A percentile compares a stretch with the other conserved stretches of the same genome.
These are phyloP conservation scores for Syncephalis plumigaleata DNA, from an alignment of 371 early-diverging fungal genomes.

Conservation along the genomic window DNA sequence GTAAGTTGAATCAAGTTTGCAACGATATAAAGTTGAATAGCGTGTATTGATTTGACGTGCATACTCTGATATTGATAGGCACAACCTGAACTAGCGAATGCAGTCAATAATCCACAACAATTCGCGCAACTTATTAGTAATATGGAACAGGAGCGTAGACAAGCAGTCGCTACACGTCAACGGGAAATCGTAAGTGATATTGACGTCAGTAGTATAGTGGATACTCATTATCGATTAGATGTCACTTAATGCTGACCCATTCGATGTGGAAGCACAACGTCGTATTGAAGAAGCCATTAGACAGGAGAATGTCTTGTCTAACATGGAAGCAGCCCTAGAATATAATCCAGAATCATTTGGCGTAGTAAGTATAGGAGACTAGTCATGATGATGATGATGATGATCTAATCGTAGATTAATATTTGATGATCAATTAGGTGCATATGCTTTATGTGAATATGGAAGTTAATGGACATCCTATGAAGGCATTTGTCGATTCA, in stretches of 20 bases:
- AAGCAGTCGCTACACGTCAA: slow-evolving; percentile 30
- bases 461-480: slow-evolving; percentile 67
- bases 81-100: slow-evolving; percentile 51
- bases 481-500: slow-evolving; percentile 93
- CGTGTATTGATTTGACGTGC: no score
- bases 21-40: no score
- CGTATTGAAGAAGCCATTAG: slow-evolving; percentile 82
- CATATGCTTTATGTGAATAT: slow-evolving; percentile 82
- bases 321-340: slow-evolving; percentile 84
- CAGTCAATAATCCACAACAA: slow-evolving; percentile 45
- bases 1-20: no score
- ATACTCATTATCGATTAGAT: slow-evolving; percentile 10
- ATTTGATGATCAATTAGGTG: no score
- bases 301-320: slow-evolving; percentile 68
- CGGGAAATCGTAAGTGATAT: slow-evolving; percentile 23
- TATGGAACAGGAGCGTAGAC: slow-evolving; percentile 31
- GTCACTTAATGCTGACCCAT: slow-evolving; percentile 56
- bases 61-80: slow-evolving; percentile 16
- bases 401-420: no score
- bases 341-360: slow-evolving; percentile 91
- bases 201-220: background rate
- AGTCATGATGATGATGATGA: no score
- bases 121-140: slow-evolving; percentile 45
- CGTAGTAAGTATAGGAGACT: slow-evolving; percentile 27
- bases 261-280: slow-evolving; percentile 78